Conservation (phyloP, 352 stramenopile species). For the Phytophthora pini region DNA sequence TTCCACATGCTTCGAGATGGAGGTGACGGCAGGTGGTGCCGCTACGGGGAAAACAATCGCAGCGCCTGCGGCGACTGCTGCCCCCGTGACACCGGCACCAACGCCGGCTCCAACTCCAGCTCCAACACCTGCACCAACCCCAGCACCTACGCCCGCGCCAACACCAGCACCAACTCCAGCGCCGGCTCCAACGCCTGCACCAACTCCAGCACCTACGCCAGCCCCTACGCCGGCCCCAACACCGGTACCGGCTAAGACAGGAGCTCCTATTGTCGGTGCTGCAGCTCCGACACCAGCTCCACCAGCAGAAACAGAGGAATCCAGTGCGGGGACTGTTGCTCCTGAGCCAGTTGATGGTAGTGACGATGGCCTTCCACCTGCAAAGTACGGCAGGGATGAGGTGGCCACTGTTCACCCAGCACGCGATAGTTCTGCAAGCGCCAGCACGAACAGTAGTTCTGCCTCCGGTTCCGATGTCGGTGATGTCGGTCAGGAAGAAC, state of each 20-base stretch:
- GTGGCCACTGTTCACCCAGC: conserved; percentile 19
- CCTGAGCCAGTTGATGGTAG: conserved; percentile 11
- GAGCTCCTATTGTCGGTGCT: conserved; percentile 14
- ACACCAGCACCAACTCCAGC: conserved; percentile 2
- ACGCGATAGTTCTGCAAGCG: conserved; percentile 16
- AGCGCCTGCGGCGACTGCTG: not conserved
- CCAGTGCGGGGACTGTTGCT: conserved; percentile 12
- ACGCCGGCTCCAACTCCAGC: conserved; percentile 4
- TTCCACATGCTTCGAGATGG: conserved; percentile 73
- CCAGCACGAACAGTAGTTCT: conserved; percentile 11
- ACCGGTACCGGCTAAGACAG: conserved; percentile 3
- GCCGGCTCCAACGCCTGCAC: not conserved
- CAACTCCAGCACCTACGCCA: conserved; percentile 3
- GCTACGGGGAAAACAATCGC: not conserved
- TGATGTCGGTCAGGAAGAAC: conserved; percentile 21
- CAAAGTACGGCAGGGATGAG: conserved; percentile 12
- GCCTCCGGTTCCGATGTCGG: conserved; percentile 10
- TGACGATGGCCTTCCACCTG: conserved; percentile 8
- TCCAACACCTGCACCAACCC: conserved; percentile 5
- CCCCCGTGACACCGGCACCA: not conserved
- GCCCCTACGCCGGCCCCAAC: conserved; percentile 1
- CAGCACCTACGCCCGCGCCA: conserved; percentile 1
- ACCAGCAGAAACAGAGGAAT: not conserved
- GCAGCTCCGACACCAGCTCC: conserved; percentile 2
- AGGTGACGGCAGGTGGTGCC: conserved; percentile 37